A percentile compares a stretch with the other conserved stretches of the same genome.
Evolutionary conservation across 2,329 filamentous ascomycete species (phyloP).

Genomic region (Paraphoma chrysanthemicola): DNA sequence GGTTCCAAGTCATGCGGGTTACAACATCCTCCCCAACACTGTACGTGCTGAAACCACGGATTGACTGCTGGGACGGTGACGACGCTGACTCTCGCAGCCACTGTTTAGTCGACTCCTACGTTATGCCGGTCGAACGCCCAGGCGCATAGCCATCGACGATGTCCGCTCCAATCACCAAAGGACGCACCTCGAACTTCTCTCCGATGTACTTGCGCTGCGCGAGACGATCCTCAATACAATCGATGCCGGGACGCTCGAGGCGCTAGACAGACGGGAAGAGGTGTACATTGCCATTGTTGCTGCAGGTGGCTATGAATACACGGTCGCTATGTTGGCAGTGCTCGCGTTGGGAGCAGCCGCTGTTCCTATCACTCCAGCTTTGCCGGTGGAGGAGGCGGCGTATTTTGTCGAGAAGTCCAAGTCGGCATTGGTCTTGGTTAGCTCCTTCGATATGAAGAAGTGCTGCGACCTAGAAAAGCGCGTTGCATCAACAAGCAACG

Average conservation of each 20-base stretch:
- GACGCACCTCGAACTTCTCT: slow-evolving; percentile 53
- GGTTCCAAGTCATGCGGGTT: slow-evolving; percentile 36
- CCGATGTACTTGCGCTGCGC: slow-evolving; percentile 54
- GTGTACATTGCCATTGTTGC: slow-evolving; percentile 56
- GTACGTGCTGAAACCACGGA: slow-evolving; percentile 16
- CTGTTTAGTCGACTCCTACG: slow-evolving; percentile 52
- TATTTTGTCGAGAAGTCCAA: slow-evolving; percentile 54
- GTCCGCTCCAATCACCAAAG: slow-evolving; percentile 44
- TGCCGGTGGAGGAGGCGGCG: slow-evolving; percentile 53
- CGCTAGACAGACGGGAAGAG: slow-evolving; percentile 44
- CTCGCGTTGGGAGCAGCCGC: slow-evolving; percentile 56
- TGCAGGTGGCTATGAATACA: slow-evolving; percentile 56
- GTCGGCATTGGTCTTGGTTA: slow-evolving; percentile 49
- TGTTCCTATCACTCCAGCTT: slow-evolving; percentile 53
- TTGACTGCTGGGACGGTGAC: background rate
- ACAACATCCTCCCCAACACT: slow-evolving; percentile 39
- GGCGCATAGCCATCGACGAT: slow-evolving; percentile 50
- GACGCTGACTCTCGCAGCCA: slow-evolving; percentile 20
- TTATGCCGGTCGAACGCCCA: slow-evolving; percentile 45
- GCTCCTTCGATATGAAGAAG: slow-evolving; percentile 41
- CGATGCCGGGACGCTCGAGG: slow-evolving; percentile 28
- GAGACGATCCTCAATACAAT: slow-evolving; percentile 44
- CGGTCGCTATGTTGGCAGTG: slow-evolving; percentile 57
- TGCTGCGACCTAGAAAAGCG: slow-evolving; percentile 34
- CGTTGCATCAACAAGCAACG: slow-evolving; percentile 33